Evolutionary conservation across 2,329 filamentous ascomycete genomes (phyloP).

Genomic region (Penicillium sp.): DNA sequence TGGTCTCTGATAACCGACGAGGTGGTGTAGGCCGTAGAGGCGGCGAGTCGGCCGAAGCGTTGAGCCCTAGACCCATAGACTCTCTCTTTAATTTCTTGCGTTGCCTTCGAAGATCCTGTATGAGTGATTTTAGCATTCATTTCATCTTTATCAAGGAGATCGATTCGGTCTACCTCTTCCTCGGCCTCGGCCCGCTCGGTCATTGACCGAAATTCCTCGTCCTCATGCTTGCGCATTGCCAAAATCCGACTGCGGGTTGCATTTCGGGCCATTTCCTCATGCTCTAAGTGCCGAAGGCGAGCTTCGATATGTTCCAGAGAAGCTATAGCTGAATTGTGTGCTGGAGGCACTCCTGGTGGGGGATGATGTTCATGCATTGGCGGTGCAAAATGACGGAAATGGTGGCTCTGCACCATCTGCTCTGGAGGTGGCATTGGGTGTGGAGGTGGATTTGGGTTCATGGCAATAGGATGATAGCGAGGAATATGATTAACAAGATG

Average conservation of each 20-base stretch:
- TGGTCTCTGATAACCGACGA: conserved; percentile 42
- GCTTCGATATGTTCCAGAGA: conserved; percentile 41
- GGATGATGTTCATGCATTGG: conserved; percentile 33
- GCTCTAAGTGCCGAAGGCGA: conserved; percentile 40
- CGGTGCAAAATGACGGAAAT: conserved; percentile 33
- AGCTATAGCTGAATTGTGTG: conserved; percentile 24
- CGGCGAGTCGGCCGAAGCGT: conserved; percentile 37
- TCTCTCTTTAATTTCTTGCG: conserved; percentile 42
- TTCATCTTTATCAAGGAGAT: not conserved
- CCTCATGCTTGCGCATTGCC: conserved; percentile 40
- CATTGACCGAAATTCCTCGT: conserved; percentile 43
- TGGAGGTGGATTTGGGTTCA: conserved; percentile 38
- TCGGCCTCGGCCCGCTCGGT: conserved; percentile 42
- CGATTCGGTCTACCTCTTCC: conserved; percentile 37
- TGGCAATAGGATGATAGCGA: conserved; percentile 43
- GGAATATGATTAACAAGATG: conserved; percentile 35
- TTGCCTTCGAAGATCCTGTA: conserved; percentile 41
- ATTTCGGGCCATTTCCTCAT: conserved; percentile 42
- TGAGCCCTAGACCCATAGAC: conserved; percentile 41
- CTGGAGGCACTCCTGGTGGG: conserved; percentile 21
- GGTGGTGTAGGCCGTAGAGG: conserved; percentile 39
- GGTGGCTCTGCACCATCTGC: conserved; percentile 35
- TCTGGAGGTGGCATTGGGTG: conserved; percentile 35
- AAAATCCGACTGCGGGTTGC: conserved; percentile 39
- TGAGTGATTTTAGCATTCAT: not conserved